Evolutionary conservation across 495 filamentous ascomycete species (phyloP).

Genomic region (Rusavskia elegans): DNA sequence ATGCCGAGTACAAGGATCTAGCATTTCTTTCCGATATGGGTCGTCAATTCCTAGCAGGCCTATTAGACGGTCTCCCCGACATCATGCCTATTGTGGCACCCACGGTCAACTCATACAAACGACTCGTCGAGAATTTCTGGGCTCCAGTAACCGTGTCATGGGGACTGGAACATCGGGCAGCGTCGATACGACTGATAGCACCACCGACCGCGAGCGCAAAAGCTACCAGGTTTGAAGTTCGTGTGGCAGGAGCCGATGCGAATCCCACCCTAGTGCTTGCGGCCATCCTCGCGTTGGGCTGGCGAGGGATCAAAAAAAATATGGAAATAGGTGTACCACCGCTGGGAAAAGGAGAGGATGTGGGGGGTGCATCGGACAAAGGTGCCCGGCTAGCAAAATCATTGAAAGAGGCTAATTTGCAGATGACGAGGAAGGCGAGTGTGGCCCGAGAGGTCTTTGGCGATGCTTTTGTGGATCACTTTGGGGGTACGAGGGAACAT

Average conservation of each 20-base stretch:
- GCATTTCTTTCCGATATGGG: slow-evolving; percentile 72
- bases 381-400: slow-evolving; percentile 57
- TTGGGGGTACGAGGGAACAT: slow-evolving; percentile 80
- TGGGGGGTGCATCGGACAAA: slow-evolving; percentile 47
- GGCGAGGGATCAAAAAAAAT: slow-evolving; percentile 81
- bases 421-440: slow-evolving; percentile 59
- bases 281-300: slow-evolving; percentile 70
- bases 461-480: slow-evolving; percentile 91
- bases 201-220: slow-evolving; percentile 70
- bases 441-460: slow-evolving; percentile 85
- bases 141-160: slow-evolving; percentile 93
- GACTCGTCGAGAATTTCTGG: slow-evolving; percentile 98
- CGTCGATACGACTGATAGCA: slow-evolving; percentile 75
- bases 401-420: slow-evolving; percentile 62
- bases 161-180: slow-evolving; percentile 89
- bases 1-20: slow-evolving; percentile 57
- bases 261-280: slow-evolving; percentile 83
- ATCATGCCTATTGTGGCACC: slow-evolving; percentile 92
- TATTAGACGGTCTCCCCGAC: slow-evolving; percentile 78
- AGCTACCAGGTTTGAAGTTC: slow-evolving; percentile 81
- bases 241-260: slow-evolving; percentile 78
- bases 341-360: slow-evolving; percentile 65
- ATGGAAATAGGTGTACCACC: slow-evolving; percentile 70
- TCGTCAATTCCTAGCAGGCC: slow-evolving; percentile 81
- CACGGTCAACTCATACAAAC: slow-evolving; percentile 93